phyloP scores from a whole-genome alignment of 2,329 filamentous ascomycete species.

The Endocalyx cinctus region DNA sequence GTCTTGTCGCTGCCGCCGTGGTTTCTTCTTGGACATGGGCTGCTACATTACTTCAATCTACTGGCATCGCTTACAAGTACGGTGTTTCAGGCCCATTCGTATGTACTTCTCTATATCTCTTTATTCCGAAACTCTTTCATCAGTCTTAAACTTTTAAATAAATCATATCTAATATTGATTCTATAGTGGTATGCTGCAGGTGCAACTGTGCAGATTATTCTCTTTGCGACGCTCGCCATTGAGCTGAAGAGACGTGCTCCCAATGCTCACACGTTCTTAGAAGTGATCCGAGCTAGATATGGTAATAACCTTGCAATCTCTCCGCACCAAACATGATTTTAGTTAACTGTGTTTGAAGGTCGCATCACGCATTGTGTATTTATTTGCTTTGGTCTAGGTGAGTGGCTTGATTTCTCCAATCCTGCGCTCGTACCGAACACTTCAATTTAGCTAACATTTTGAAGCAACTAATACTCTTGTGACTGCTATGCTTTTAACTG shows the following conservation, averaged over 20 bases:
- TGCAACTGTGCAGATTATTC: constrained; percentile 75
- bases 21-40: constrained; percentile 91
- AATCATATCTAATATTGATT: no score
- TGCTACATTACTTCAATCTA: constrained; percentile 71
- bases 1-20: constrained; percentile 78
- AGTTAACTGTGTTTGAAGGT: no score
- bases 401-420: no score
- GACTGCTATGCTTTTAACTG: constrained; percentile 80
- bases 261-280: constrained; percentile 78
- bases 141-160: no score
- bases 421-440: no score
- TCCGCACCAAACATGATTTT: no score
- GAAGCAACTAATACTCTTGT: constrained; percentile 85
- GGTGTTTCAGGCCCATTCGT: constrained; percentile 58
- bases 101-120: no score
- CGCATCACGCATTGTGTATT: constrained; percentile 65
- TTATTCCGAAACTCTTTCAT: no score
- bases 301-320: constrained; percentile 46
- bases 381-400: constrained; percentile 71
- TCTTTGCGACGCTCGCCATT: constrained; percentile 85
- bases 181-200: constrained; percentile 62
- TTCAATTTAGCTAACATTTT: no score
- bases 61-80: constrained; percentile 73
- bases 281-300: constrained; percentile 78
- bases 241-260: constrained; percentile 80